These are phyloP conservation scores for Dictyophora rubrovolvata DNA, from an alignment of 768 basidiomycete species.

Conservation along the genomic window DNA sequence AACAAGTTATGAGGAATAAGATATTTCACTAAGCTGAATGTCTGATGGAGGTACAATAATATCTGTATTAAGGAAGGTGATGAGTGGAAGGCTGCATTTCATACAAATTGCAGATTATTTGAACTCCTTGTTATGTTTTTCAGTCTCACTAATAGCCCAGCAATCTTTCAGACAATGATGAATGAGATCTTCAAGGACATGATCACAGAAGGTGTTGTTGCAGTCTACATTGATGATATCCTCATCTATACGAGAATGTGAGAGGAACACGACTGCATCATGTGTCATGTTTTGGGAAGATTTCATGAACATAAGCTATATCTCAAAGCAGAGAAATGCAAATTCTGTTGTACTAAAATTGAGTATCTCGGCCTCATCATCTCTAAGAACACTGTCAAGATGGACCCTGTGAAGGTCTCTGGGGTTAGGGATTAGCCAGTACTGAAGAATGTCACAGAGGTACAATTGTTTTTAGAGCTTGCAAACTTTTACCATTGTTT, in stretches of 20 bases:
- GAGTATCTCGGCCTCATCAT: not conserved
- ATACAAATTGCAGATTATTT: slow-evolving; percentile 17
- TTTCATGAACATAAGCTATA: not conserved
- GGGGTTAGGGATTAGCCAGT: not conserved
- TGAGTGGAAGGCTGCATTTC: no score
- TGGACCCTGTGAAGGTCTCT: slow-evolving; percentile 2
- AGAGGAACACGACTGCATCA: slow-evolving; percentile 9
- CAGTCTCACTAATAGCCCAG: slow-evolving; percentile 14
- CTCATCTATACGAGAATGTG: slow-evolving; percentile 20
- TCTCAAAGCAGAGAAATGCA: no score
- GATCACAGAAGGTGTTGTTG: no score
- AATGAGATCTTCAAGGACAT: no score
- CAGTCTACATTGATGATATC: slow-evolving; percentile 38
- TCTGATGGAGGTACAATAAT: slow-evolving; percentile 21
- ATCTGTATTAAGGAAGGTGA: slow-evolving; percentile 16
- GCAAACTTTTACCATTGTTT: no score
- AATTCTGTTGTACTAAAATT: no score
- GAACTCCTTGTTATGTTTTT: slow-evolving; percentile 24
- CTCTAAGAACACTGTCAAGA: not conserved
- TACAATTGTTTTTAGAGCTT: no score
- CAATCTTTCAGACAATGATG: slow-evolving; percentile 22
- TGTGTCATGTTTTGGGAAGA: not conserved
- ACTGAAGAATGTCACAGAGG: no score
- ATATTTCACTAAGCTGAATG: slow-evolving; percentile 23
- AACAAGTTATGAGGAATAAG: slow-evolving; percentile 15